phyloP scores from a whole-genome alignment of 2,329 filamentous ascomycete species.

The Sporothrix variecibatus region DNA sequence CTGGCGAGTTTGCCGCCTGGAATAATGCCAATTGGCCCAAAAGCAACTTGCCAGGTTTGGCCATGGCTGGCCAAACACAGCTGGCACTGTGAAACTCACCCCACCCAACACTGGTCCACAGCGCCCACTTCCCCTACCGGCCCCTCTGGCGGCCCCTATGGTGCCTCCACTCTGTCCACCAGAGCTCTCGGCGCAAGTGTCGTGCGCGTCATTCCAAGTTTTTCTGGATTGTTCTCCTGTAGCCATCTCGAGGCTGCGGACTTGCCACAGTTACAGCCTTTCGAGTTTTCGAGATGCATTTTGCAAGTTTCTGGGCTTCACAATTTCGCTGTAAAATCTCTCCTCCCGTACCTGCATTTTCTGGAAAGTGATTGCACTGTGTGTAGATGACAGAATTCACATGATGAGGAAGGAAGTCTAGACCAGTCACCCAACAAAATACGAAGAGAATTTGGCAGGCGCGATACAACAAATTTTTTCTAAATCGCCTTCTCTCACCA shows the following conservation, averaged over 20 bases:
- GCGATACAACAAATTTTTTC: neutral
- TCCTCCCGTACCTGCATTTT: neutral
- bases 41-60: neutral
- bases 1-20: too few species aligned
- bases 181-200: constrained; percentile 1
- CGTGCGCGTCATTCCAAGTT: constrained; percentile 18
- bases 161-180: neutral
- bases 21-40: neutral
- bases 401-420: neutral
- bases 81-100: neutral
- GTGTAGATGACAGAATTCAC: neutral
- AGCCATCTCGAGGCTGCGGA: constrained; percentile 3
- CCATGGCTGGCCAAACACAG: neutral
- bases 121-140: neutral
- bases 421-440: neutral
- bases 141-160: neutral
- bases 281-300: neutral
- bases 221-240: neutral
- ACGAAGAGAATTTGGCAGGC: neutral
- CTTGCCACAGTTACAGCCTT: neutral
- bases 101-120: neutral
- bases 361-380: neutral
- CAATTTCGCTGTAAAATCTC: neutral
- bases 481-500: neutral
- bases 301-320: too few species aligned